These are phyloP conservation scores for Pseudohyphozyma bogoriensis DNA, from an alignment of 768 basidiomycete species.

Conservation along the genomic window DNA sequence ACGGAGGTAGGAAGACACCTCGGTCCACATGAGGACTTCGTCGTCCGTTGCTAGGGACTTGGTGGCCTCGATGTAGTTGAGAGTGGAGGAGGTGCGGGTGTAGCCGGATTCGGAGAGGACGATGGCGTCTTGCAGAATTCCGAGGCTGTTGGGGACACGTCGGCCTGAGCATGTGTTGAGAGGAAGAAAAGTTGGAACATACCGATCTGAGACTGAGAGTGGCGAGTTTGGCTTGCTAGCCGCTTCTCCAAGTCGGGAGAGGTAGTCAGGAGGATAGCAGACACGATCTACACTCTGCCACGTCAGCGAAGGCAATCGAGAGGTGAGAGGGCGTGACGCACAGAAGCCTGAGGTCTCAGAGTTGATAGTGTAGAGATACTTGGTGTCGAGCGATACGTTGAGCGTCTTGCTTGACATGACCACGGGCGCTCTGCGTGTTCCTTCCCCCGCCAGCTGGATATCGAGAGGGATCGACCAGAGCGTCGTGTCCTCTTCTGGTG, in stretches of 20 bases:
- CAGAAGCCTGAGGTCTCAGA: slow-evolving; percentile 72
- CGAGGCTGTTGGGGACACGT: slow-evolving; percentile 44
- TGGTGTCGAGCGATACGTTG: neutral
- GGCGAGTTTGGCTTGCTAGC: slow-evolving; percentile 50
- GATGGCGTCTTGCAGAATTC: slow-evolving; percentile 72
- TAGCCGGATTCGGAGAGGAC: slow-evolving; percentile 74
- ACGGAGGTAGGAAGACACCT: slow-evolving; percentile 51
- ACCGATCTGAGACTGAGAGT: slow-evolving; percentile 66
- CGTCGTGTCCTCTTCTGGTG: slow-evolving; percentile 44
- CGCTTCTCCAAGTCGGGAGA: slow-evolving; percentile 66
- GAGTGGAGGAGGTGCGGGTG: slow-evolving; percentile 60
- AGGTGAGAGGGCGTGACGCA: no score
- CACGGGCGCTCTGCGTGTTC: no score
- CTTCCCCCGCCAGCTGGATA: no score
- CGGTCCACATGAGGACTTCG: slow-evolving; percentile 53
- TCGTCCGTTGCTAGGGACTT: slow-evolving; percentile 46
- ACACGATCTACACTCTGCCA: slow-evolving; percentile 54
- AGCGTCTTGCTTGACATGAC: neutral
- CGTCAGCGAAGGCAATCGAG: no score
- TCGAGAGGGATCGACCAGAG: slow-evolving; percentile 9
- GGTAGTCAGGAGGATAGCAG: slow-evolving; percentile 67
- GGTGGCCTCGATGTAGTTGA: slow-evolving; percentile 61
- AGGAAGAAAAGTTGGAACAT: neutral
- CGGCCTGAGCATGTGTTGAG: neutral
- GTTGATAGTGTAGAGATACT: slow-evolving; percentile 66